Base-by-base conservation (phyloP, 371 early-diverging fungal species). In the Parasitella parasitica region DNA sequence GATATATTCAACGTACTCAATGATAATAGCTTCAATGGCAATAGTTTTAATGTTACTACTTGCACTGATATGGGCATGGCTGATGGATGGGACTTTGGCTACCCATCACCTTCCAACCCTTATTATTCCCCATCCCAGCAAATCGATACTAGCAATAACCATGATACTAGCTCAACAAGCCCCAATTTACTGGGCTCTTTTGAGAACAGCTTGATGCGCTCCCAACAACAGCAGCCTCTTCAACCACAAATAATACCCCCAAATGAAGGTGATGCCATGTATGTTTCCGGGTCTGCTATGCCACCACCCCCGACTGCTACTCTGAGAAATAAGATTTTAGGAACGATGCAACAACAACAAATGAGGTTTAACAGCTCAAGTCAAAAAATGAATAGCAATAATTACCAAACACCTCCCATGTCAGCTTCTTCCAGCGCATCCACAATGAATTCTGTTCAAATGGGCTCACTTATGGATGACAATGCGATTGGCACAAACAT, bases 221-320 rank as follows among this genome's bases (percentile, higher is more conserved):
- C 39, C 13, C 48, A 46, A 48, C 34, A 35, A 48, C 39, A 39
- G 39, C 39, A 37, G 38, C 38, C 46, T 34, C 49, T 57, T 28
- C 54, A 34, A 62, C 8, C 41, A 41, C 41, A 41, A 41, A 41
- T 18, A 41, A 41, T 62, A 50, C 56, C 62, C 48, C 54, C 39
- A 43, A 43, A 26, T 35, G 46, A 41, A 43, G 54, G 26, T 61
- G 60, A 62, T 39, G 72, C 73, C 20, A 51, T 76, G 52, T 76
- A 76, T 61, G 73, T 76, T 8, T 62, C 70, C 8, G 61, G 59
- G n/a, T 55, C 70, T 12, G 27, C 73, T 13, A 52, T 71, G 57
- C 76, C 77, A 50, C 80, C 80, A 7, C 81, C 77, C 6, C 70
- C 77, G 30, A 39, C 69, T 35, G 67, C 69, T 16, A 73, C 75